Percentiles rank a stretch among this genome's conserved stretches.
phyloP scores from a whole-genome alignment of 169 alveolate genomes.

The Miamiensis avidus region DNA sequence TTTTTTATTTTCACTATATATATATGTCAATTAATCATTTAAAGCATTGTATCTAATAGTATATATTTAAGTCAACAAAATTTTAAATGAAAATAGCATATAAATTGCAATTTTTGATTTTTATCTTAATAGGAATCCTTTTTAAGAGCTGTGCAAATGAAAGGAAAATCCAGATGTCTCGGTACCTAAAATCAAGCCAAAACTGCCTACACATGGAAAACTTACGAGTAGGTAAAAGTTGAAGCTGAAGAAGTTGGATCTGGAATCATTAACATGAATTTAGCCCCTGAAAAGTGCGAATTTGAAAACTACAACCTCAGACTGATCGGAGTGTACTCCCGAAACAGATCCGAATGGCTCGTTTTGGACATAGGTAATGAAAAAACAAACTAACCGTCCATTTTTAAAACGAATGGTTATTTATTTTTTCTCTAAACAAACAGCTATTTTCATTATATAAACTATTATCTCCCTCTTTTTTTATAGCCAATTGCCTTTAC shows the following conservation, averaged over 20 bases:
- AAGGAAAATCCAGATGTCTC: neutral
- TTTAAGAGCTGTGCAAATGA: neutral
- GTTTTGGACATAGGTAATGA: slow-evolving; percentile 7
- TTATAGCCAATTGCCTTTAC: slow-evolving; percentile 33
- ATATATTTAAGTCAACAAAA: neutral
- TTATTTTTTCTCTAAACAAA: too few relatives aligned
- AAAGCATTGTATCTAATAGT: too few relatives aligned
- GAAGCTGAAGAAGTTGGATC: neutral
- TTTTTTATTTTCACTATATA: too few relatives aligned
- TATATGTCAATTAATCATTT: too few relatives aligned
- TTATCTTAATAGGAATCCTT: neutral
- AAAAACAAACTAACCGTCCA: too few relatives aligned
- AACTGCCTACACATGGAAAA: neutral
- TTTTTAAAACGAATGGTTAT: too few relatives aligned
- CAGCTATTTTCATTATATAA: neutral
- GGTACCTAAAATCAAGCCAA: neutral
- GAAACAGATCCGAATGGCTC: slow-evolving; percentile 78
- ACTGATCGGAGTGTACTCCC: slow-evolving; percentile 68
- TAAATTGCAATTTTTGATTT: too few relatives aligned
- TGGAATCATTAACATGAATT: neutral
- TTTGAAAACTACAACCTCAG: slow-evolving; percentile 3
- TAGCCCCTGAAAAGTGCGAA: neutral
- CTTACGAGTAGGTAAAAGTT: neutral
- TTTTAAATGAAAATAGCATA: neutral
- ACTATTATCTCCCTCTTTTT: too few relatives aligned